These are phyloP conservation scores for Penicillium aurantiogriseum DNA, from an alignment of 2,329 filamentous ascomycete species.

Conservation along the genomic window DNA sequence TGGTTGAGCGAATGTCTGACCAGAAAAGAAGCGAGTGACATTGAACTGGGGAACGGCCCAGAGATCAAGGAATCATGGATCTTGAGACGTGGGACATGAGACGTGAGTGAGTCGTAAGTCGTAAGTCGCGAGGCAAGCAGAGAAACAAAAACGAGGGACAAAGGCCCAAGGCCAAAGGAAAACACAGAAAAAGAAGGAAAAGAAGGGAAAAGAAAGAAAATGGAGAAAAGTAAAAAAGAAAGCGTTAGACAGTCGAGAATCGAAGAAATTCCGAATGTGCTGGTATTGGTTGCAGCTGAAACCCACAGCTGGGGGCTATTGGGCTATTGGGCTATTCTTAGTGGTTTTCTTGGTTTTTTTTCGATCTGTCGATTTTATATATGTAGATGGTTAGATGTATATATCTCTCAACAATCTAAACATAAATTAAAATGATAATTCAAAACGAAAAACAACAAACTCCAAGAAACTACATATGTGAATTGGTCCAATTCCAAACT, in stretches of 20 bases:
- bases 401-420: not conserved
- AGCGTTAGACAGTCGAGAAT: constrained; percentile 1
- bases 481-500: not conserved
- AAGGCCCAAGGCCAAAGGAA: not conserved
- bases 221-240: not conserved
- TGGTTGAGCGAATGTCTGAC: not conserved
- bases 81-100: not conserved
- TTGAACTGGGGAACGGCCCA: not conserved
- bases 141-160: not conserved
- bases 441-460: too few relatives aligned
- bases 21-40: constrained; percentile 5
- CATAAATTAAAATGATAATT: not conserved
- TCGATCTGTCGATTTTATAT: not conserved
- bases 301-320: constrained; percentile 5
- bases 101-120: not conserved
- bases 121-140: not conserved
- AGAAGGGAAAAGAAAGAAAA: not conserved
- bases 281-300: constrained; percentile 14
- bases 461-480: too few relatives aligned
- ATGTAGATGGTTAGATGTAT: too few relatives aligned
- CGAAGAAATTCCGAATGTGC: constrained; percentile 19
- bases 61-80: not conserved
- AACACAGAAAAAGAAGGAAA: not conserved
- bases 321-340: constrained; percentile 12
- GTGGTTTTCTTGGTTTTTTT: not conserved